Evolutionary conservation across 2,329 filamentous ascomycete genomes (phyloP), one percentile per base, ranked within the genome.

Genomic region (Shiraia bambusicola): DNA sequence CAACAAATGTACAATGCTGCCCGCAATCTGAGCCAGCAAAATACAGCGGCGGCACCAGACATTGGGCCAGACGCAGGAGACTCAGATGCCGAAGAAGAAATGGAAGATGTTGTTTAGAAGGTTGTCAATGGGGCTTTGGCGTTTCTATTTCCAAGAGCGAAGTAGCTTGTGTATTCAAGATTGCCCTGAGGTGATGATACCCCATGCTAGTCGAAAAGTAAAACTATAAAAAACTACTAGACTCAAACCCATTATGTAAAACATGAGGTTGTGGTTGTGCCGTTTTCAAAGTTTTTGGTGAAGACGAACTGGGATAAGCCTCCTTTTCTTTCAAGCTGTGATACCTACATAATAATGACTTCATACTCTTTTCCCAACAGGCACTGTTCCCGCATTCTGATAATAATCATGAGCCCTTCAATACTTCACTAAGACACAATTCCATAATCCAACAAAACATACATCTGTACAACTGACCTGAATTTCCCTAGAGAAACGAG

Each of bases 11-110:
- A 69, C 56, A 73, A 77, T 41, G 51, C 75, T 76, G 47, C 45
- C 46, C 14, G 56, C 47, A 13, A 57, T 72, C 31, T 74, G 71
- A 75, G 74, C 14, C 69, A 74, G 40, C 45, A 55, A 40, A 40
- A 45, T 14, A 52, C 50, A 16, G 42, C 44, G 13, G 55, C 56
- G 5, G 54, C 69, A 3, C 54, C 52, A 2, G 52, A 69, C 3
- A 58, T 59, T 11, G 39, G 19, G 48, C 63, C 47, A 43, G 86
- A 86, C 28, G 82, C 76, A 8, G 77, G 78, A 17, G 82, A 84
- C 15, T 76, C 77, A 13, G 90, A 90, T 63, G 76, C 89, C 64
- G 86, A 74, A 10, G 76, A 79, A 42, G 83, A 89, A 67, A 90
- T 93, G 79, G 87, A 92, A 67, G 87, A 90, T 67, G 86, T 91